These are phyloP conservation scores for Xylogone sp. DNA, from an alignment of 2,329 filamentous ascomycete species.

Conservation along the genomic window DNA sequence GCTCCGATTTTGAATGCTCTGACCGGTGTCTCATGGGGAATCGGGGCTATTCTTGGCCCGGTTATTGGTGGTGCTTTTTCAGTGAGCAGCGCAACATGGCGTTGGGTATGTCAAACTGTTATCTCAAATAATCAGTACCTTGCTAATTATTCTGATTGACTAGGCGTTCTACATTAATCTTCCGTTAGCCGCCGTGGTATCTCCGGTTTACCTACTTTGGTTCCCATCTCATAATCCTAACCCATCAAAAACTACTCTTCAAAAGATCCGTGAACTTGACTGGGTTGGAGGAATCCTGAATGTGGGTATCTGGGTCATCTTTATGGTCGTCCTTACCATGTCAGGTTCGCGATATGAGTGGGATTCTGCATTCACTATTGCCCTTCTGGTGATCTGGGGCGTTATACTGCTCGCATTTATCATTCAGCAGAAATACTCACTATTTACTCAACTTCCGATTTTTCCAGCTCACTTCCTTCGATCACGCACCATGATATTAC, in stretches of 20 bases:
- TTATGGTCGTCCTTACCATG: conserved; percentile 24
- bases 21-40: conserved; percentile 15
- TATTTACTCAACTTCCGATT: conserved; percentile 14
- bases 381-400: conserved; percentile 37
- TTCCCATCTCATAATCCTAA: conserved; percentile 9
- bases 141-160: neutral
- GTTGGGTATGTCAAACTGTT: conserved; percentile 24
- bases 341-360: conserved; percentile 22
- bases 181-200: conserved; percentile 25
- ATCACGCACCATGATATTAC: conserved; percentile 13
- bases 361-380: conserved; percentile 13
- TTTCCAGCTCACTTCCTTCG: conserved; percentile 18
- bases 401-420: conserved; percentile 21
- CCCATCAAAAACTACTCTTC: conserved; percentile 2
- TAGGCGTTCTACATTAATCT: conserved; percentile 30
- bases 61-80: conserved; percentile 28
- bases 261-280: conserved; percentile 23
- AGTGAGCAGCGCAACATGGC: conserved; percentile 20
- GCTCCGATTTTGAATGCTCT: conserved; percentile 12
- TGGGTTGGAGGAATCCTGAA: conserved; percentile 30
- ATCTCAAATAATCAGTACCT: neutral
- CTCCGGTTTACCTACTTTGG: conserved; percentile 17
- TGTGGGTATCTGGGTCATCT: conserved; percentile 17
- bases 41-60: conserved; percentile 16
- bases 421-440: conserved; percentile 13